Evolutionary conservation across 495 filamentous ascomycete genomes (phyloP), one percentile per base, ranked within the genome.

Genomic region (Rostrohypoxylon terebratum): DNA sequence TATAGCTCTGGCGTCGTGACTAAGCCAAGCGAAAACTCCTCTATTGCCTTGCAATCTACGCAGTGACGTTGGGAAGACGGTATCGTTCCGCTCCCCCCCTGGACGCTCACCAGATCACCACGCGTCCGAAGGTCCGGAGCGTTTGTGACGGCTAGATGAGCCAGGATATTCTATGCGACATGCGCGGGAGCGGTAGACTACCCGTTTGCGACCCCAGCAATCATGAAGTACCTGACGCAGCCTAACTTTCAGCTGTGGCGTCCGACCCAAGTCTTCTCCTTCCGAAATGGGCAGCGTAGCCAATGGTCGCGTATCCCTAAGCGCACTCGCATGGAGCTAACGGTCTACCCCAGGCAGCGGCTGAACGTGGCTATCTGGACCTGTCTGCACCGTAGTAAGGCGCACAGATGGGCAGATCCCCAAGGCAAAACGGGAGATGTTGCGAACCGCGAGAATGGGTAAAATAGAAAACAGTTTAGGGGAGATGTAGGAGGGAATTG

Each of bases 241-340:
- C 59, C 59, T 62, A 34, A 34, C 44, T 70, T 70, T 70, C 67
- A 70, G 67, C 67, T 64, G 53, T 64, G 67, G 59, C 60, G 59
- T 64, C 34, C 14, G 40, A 38, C 57, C 36, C 58, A 63, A 18
- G 9, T 58, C 36, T 28, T n/a, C 59, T 20, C 28, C 48, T 16
- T 28, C 9, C 4, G 7, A 7, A 13, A n/a, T 1, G 40, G 44
- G 25, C 38, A 36, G 14, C 13, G 21, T 0, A 18, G 3, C 67
- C 67, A 70, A 70, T 70, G 21, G 54, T 28, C 21, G 45, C 14
- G 42, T 42, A 16, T 23, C 31, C 18, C 33, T 70, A 64, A 57
- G 67, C 67, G 67, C 67, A 59, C 44, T 34, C 42, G 54, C 60
- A 59, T 59, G 34, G 42, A 53, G 44, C 67, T 54, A 64, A 36